A percentile compares a stretch with the other conserved stretches of the same genome.
phyloP scores from a whole-genome alignment of 2,329 filamentous ascomycete genomes.

The Magnaporthiopsis rhizophila region DNA sequence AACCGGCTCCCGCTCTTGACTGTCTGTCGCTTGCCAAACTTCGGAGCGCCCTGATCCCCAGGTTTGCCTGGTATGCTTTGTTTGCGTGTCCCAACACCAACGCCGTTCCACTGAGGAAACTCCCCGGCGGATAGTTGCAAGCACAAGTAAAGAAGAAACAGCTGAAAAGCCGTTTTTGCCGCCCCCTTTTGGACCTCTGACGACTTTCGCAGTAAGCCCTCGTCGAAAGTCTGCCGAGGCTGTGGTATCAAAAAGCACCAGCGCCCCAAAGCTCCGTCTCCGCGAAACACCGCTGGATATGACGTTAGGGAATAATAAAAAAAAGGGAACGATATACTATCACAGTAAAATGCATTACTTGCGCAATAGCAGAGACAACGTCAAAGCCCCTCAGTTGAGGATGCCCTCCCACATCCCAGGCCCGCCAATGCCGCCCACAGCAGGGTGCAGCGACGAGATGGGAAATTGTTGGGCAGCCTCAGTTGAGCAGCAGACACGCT shows the following conservation, averaged over 20 bases:
- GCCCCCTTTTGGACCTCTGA: not conserved
- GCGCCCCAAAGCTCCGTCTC: not conserved
- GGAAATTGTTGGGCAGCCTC: conserved; percentile 44
- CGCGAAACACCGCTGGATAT: not conserved
- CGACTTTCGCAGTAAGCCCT: not conserved
- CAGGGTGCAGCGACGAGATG: conserved; percentile 38
- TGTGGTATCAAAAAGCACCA: conserved; percentile 4
- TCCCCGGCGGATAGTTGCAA: not conserved
- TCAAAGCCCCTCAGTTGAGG: conserved; percentile 35
- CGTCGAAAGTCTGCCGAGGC: not conserved
- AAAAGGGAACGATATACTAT: not conserved
- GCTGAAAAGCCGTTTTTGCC: not conserved
- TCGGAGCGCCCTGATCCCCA: not conserved
- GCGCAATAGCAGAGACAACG: not conserved
- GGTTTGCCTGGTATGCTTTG: not conserved
- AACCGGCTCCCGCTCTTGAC: not conserved
- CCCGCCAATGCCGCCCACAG: conserved; percentile 41
- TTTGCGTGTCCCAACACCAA: conserved; percentile 1
- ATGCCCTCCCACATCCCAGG: conserved; percentile 62
- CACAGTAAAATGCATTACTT: not conserved
- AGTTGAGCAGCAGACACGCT: conserved; percentile 59
- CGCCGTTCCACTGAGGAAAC: not conserved
- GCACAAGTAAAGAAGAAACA: conserved; percentile 3
- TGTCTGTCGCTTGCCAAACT: conserved; percentile 4
- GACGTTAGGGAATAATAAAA: not conserved